phyloP scores from a whole-genome alignment of 805 yeast genomes.

The Myxozyma kluyveri region DNA sequence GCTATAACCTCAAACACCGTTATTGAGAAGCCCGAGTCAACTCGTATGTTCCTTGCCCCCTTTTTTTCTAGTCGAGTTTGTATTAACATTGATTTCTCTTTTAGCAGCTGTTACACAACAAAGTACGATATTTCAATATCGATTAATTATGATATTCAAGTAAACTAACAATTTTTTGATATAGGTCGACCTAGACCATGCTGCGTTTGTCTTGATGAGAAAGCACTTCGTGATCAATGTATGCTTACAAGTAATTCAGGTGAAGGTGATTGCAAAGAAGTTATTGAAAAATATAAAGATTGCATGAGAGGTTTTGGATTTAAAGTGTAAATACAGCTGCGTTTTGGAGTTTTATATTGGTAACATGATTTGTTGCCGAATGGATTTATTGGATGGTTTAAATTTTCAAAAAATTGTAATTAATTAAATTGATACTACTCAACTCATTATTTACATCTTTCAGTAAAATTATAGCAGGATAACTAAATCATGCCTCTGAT shows the following conservation, averaged over 20 bases:
- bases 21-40: too few species aligned
- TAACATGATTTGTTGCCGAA: too few species aligned
- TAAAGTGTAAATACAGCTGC: constrained; percentile 40
- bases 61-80: too few species aligned
- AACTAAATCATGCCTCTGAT: too few species aligned
- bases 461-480: too few species aligned
- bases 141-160: neutral
- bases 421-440: too few species aligned
- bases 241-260: constrained; percentile 79
- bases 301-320: constrained; percentile 96
- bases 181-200: constrained; percentile 81
- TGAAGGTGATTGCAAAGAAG: constrained; percentile 69
- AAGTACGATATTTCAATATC: neutral
- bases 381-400: too few species aligned
- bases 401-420: neutral
- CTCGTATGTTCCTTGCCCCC: too few species aligned
- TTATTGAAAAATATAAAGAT: constrained; percentile 68
- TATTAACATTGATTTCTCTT: too few species aligned
- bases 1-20: too few species aligned
- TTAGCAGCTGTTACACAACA: neutral
- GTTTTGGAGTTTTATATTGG: neutral
- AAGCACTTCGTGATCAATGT: constrained; percentile 82
- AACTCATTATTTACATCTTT: too few species aligned
- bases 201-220: constrained; percentile 88
- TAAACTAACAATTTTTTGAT: neutral